Evolutionary conservation across 257 asterid genomes (phyloP), one percentile per base, ranked within the genome.

Genomic region (Solanum paucissectum): DNA sequence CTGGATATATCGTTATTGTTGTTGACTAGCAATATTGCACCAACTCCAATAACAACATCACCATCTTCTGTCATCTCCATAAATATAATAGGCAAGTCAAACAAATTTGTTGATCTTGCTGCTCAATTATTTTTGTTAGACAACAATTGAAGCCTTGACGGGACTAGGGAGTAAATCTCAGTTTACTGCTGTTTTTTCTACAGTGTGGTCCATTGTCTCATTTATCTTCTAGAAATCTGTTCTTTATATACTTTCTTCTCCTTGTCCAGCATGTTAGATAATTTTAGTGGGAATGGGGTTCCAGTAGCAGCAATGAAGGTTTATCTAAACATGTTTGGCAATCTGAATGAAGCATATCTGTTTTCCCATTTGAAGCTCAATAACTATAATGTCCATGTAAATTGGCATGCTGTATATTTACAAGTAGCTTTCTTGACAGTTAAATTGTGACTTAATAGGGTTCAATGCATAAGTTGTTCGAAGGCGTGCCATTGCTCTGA

Each of bases 401-500:
- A 55, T 34, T n/a, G 42, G 8, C 49, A 55, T n/a, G 46, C 82
- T 86, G 60, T 33, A 29, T 6, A 18, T 37, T n/a, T 49, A n/a
- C 87, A 66, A 68, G 64, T 82, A 44, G 64, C 33, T 87, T 77
- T 85, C 44, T 23, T 87, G 68, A 85, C 86, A 13, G 38, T 91
- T 77, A 38, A 38, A 40, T 44, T 90, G 87, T 83, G 33, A 77
- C 81, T 33, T 66, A 76, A 89, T 88, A 97, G 99, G 92, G 95
- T 95, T 88, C 98, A 94, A 94, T 92, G 93, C 90, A 93, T 97
- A 84, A 97, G 99, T 94, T 97, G 99, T 94, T 94, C 98, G 46
- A 97, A 94, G 93, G 94, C 95, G 88, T 97, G 99, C 52, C 93
- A 42, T 86, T 97, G 99, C 93, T 94, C 98, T 73, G 95, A 89